Evolutionary conservation across 2,329 filamentous ascomycete species (phyloP), one percentile per base, ranked within the genome.

Genomic region (Cladophialophora carrionii): DNA sequence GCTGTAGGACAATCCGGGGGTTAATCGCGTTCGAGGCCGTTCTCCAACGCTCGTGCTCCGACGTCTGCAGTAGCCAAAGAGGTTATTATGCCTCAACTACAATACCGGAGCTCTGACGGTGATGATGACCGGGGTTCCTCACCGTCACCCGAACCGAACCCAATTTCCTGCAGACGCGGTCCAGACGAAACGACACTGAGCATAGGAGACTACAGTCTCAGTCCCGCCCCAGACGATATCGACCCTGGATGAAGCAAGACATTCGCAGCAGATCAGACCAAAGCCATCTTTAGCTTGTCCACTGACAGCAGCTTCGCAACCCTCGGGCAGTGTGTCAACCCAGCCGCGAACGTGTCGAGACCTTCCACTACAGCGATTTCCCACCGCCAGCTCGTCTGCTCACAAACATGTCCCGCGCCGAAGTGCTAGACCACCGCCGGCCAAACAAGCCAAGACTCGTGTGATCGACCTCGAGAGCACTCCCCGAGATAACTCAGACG

Each of bases 61-160:
- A 10, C n/a, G n/a, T 9, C 46, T 49, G 17, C 8, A 48, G 1
- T 7, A 48, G 17, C 17, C 14, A 48, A 48, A 22, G 3, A 4
- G 17, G 43, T 31, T n/a, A 32, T 20, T 4, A 51, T 53, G 51
- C 51, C 51, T 53, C 51, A 53, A n/a, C 24, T 53, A 31, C 51
- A 53, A 20, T 31, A 53, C 26, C 51, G 31, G 7, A 53, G 31
- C 3, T 8, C 51, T 31, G 51, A 53, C 51, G 51, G 31, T 14
- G 51, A 53, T 14, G 51, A 32, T 31, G 51, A 53, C 51, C 31
- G 51, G 51, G 51, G 24, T 14, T 26, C 51, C 14, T 53, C 51
- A 7, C 51, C 51, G 22, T 26, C 51, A 14, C 24, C 24, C 26
- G 51, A 53, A 53, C 17, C 29, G 31, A 53, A 24, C 51, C 51